phyloP scores from a whole-genome alignment of 2,329 filamentous ascomycete species.

The Niveomyces coronatus region DNA sequence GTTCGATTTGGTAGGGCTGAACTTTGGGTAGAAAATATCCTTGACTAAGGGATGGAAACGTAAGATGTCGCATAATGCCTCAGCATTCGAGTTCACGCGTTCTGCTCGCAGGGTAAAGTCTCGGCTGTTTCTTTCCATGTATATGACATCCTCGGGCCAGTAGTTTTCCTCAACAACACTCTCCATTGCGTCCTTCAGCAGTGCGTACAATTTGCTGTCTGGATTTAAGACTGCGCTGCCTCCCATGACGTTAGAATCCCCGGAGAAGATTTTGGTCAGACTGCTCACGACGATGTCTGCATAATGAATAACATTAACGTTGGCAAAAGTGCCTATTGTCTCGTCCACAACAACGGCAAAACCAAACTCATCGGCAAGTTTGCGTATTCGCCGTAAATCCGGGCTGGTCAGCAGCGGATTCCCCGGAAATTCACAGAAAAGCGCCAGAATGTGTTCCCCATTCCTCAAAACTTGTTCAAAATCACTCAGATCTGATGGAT shows the following conservation, averaged over 20 bases:
- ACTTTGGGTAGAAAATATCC: slow-evolving; percentile 78
- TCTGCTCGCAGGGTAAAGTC: slow-evolving; percentile 79
- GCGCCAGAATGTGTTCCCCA: slow-evolving; percentile 67
- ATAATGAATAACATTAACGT: slow-evolving; percentile 82
- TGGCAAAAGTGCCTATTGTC: slow-evolving; percentile 92
- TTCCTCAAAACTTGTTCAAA: slow-evolving; percentile 59
- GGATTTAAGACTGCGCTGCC: slow-evolving; percentile 60
- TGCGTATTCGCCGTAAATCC: slow-evolving; percentile 70
- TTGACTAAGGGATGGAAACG: slow-evolving; percentile 54
- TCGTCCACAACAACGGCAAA: slow-evolving; percentile 92
- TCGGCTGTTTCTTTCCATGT: slow-evolving; percentile 91
- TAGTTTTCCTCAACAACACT: slow-evolving; percentile 75
- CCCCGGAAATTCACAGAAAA: slow-evolving; percentile 93
- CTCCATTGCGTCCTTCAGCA: slow-evolving; percentile 56
- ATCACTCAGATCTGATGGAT: slow-evolving; percentile 69
- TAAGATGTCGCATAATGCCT: slow-evolving; percentile 68
- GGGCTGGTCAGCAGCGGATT: slow-evolving; percentile 84
- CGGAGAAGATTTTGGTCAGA: slow-evolving; percentile 93
- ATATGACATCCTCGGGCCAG: slow-evolving; percentile 89
- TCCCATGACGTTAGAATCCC: slow-evolving; percentile 97
- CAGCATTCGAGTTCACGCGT: slow-evolving; percentile 76
- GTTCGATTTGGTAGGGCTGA: slow-evolving; percentile 53
- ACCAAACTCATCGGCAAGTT: slow-evolving; percentile 69
- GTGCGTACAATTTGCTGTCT: slow-evolving; percentile 56
- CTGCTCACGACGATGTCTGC: slow-evolving; percentile 91